phyloP scores from a whole-genome alignment of 2,329 filamentous ascomycete species.

The Microsporum canis region DNA sequence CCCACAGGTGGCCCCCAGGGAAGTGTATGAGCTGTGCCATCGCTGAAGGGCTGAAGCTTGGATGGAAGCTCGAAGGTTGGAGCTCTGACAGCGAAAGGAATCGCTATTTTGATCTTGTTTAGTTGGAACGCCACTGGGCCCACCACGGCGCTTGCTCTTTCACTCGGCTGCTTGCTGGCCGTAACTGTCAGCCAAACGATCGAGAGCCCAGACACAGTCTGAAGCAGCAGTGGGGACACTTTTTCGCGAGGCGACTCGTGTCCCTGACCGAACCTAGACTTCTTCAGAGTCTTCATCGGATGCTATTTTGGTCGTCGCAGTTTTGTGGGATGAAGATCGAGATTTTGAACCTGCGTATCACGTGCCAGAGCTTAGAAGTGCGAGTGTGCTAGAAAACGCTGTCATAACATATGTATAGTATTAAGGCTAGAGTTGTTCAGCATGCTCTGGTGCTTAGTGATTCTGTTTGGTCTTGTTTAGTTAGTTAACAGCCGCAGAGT shows the following conservation, averaged over 20 bases:
- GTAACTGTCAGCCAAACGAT: slow-evolving; percentile 1
- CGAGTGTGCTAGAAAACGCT: not conserved
- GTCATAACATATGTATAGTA: not conserved
- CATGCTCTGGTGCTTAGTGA: not conserved
- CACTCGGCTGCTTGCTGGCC: slow-evolving; percentile 1
- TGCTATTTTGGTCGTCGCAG: not conserved
- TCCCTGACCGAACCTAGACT: not conserved
- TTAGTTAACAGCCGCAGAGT: no score
- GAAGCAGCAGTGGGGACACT: not conserved
- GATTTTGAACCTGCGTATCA: not conserved
- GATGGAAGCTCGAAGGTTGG: not conserved
- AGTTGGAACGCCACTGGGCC: not conserved
- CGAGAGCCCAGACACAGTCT: not conserved
- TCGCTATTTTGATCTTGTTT: not conserved
- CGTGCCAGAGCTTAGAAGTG: not conserved
- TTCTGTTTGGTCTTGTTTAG: no score
- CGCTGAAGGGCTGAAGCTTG: not conserved
- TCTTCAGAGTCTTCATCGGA: not conserved
- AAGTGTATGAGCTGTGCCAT: not conserved
- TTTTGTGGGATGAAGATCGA: not conserved
- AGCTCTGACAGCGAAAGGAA: not conserved
- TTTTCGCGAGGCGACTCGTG: not conserved
- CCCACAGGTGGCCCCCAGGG: not conserved
- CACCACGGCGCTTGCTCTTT: not conserved
- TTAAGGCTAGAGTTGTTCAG: not conserved